Evolutionary conservation across 192 early-diverging fungal genomes (phyloP).

Genomic region (Coemansia sp.): DNA sequence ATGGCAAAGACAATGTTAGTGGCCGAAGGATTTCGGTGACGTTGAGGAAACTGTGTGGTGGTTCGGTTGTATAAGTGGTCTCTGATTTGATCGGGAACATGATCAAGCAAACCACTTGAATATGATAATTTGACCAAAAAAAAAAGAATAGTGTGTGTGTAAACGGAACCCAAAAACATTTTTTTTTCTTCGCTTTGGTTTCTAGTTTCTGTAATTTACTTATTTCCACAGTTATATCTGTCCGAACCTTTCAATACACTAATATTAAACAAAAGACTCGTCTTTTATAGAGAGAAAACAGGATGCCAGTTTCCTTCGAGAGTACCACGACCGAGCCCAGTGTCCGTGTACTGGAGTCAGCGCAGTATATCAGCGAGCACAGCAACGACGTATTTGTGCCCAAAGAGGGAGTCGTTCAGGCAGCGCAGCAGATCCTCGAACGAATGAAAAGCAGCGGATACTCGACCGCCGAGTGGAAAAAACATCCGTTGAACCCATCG

Average conservation of each 20-base stretch:
- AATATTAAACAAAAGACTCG: no score
- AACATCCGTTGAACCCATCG: conserved; percentile 65
- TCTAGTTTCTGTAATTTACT: no score
- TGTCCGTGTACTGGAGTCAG: conserved; percentile 39
- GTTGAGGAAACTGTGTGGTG: conserved; percentile 23
- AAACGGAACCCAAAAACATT: background rate
- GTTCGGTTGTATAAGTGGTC: no score
- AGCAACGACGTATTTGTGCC: conserved; percentile 66
- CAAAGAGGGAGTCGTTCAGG: conserved; percentile 49
- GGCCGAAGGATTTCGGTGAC: conserved; percentile 38
- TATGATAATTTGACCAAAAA: conserved; percentile 3
- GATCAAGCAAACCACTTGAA: background rate
- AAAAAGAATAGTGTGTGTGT: background rate
- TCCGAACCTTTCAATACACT: no score
- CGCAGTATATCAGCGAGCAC: conserved; percentile 45
- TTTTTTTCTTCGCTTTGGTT: background rate
- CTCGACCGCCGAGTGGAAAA: conserved; percentile 64
- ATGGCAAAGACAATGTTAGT: conserved; percentile 14
- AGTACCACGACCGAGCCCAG: background rate
- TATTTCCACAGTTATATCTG: no score
- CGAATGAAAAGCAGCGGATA: conserved; percentile 63
- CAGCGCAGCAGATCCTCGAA: conserved; percentile 60
- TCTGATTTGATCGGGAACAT: background rate
- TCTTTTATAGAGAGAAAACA: no score
- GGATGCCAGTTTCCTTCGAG: conserved; percentile 18